Evolutionary conservation across 306 rosid genomes (phyloP).

Genomic region (Corylus avellana): DNA sequence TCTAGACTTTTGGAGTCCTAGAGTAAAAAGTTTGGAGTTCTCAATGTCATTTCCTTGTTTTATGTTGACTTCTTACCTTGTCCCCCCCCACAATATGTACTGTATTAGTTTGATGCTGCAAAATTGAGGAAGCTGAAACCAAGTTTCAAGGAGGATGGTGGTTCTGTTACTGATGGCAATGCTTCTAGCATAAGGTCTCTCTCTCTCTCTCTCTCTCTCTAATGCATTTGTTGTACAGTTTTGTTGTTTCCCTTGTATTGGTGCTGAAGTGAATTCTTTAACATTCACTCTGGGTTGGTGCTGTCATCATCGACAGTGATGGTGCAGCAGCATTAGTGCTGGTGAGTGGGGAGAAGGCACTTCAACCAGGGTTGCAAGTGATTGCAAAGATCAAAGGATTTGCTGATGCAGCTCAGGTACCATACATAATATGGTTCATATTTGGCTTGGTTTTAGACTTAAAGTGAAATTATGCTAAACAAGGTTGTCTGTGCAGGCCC

Average conservation of each 20-base stretch:
- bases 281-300: conserved; percentile 29
- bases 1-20: not conserved
- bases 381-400: no score
- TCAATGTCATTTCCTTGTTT: not conserved
- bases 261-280: conserved; percentile 21
- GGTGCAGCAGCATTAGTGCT: conserved; percentile 87
- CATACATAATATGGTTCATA: not conserved
- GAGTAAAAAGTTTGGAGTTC: not conserved
- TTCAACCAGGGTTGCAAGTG: no score
- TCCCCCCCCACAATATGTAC: no score
- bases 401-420: no score
- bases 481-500: no score
- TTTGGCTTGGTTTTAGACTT: conserved; percentile 29
- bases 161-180: conserved; percentile 93
- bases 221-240: not conserved
- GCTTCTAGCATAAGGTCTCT: conserved; percentile 75
- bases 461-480: not conserved
- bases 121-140: conserved; percentile 80
- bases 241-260: not conserved
- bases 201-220: conserved; percentile 13
- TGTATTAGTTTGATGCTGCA: conserved; percentile 75
- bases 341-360: no score
- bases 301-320: conserved; percentile 56
- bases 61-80: not conserved
- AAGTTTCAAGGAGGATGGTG: conserved; percentile 76